Base-by-base conservation (phyloP, 306 rosid species). In the Luffa aegyptiaca region DNA sequence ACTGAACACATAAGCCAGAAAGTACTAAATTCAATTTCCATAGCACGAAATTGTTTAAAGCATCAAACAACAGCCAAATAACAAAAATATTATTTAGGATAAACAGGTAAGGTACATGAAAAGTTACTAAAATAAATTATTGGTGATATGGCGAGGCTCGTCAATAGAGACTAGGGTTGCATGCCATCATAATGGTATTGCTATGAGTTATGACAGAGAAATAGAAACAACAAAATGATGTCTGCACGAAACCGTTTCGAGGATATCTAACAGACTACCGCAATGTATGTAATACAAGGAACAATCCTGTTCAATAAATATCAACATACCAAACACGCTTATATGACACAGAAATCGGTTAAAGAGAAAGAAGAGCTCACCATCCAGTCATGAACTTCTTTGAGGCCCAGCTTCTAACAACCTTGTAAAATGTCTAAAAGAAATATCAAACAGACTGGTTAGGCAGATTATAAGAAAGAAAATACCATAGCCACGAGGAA, bases 351-450 rank as follows among this genome's bases (percentile, higher is more conserved):
- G 13, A 31, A 33, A 18, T 14, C n/a, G 13, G 3, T 37, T 8
- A 17, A 49, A 62, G 79, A 79, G 78, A 76, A 76, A 76, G 85
- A 82, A 75, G 70, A 66, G 49, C 83, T 44, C 83, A 93, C 97
- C 97, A 93, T 85, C 97, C 97, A 0, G 96, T 90, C 97, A 93
- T 93, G 88, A 93, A 93, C 84, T 93, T 93, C 76, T 93, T 90
- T 0, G 97, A 93, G 5, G 96, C 90, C 97, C 97, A 93, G 87
- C 97, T 93, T 78, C 93, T 84, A 68, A 93, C 80, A 83, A 93
- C 96, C 85, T 88, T 93, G 92, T 36, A 83, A 84, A 89, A 88
- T 2, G 97, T 91, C 97, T 93, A 87, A 58, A 66, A 61, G 53
- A 59, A 49, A 62, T 61, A 73, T 48, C 58, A 63, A 76, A 73